A percentile compares a stretch with the other conserved stretches of the same genome.
phyloP scores from a whole-genome alignment of 345 rosid species.

The Crucihimalaya himalaica region DNA sequence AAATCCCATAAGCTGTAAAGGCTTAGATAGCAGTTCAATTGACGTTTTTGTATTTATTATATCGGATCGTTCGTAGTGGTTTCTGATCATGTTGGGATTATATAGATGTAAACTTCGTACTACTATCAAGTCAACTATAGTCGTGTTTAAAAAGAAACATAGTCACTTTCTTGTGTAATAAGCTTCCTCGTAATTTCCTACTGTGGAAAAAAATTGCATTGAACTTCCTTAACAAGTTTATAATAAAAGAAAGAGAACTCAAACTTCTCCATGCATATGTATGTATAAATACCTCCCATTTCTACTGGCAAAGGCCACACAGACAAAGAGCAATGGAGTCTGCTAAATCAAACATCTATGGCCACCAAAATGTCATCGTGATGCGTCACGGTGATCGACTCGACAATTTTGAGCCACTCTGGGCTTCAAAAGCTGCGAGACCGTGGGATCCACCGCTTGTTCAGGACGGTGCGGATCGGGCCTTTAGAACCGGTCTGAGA shows the following conservation, averaged over 20 bases:
- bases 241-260: not conserved
- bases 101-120: conserved; percentile 5
- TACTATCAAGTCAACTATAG: not conserved
- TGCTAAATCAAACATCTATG: not conserved
- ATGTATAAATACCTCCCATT: not conserved
- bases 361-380: conserved; percentile 65
- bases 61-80: not conserved
- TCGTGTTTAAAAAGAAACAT: not conserved
- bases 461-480: conserved; percentile 51
- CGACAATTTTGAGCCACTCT: conserved; percentile 53
- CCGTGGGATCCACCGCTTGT: conserved; percentile 83
- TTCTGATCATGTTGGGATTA: not conserved
- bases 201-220: not conserved
- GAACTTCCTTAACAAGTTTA: not conserved
- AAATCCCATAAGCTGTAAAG: not conserved
- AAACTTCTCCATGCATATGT: not conserved
- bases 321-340: conserved; percentile 32
- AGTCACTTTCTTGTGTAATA: not conserved
- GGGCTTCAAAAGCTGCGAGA: conserved; percentile 54
- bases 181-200: conserved; percentile 27
- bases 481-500: conserved; percentile 52
- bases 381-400: conserved; percentile 93
- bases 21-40: not conserved
- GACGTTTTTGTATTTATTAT: not conserved
- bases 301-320: not conserved